Evolutionary conservation across 1,284 basidiomycete genomes (phyloP), one percentile per base, ranked within the genome.

Genomic region (Leccinum pachyderme): DNA sequence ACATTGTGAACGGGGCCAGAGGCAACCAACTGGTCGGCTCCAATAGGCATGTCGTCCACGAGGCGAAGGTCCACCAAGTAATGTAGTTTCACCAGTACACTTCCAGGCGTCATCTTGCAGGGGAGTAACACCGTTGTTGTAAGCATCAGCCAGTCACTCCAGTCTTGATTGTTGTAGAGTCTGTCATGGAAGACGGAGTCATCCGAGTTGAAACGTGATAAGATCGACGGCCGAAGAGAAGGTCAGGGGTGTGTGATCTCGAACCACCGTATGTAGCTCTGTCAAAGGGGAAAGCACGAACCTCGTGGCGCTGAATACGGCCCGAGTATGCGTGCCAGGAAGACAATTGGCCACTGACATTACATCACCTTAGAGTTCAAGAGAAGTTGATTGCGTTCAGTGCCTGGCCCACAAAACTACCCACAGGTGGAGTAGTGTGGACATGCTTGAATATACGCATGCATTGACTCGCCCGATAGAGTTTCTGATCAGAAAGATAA

Each of bases 11-110:
- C 52, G 7, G 43, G 49, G 44, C 28, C 32, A 4, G 11, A 18
- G 22, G 15, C n/a, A n/a, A 28, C n/a, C 27, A 11, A 46, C 24
- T 47, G n/a, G 45, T 6, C 13, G 33, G 49, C 39, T 48, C 56
- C 49, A 62, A 32, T 27, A 44, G 9, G 53, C 58, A 52, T 62
- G 61, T 57, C 60, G 43, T 13, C 49, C 61, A 53, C 44, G 59
- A 63, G 59, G 59, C n/a, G 15, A 5, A 31, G 22, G 12, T 22
- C 31, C 25, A 27, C 24, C 27, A 31, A 29, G 8, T 37, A 55
- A 4, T 6, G 22, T n/a, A 11, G 9, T 0, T 22, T 15, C 46
- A 33, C 37, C 37, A 18, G 37, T 41, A 41, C 22, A 41, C 18
- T 41, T 41, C 37, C 37, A 12, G 37, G 6, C 18, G 37, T 11